Evolutionary conservation across 768 basidiomycete genomes (phyloP), one percentile per base, ranked within the genome.

Genomic region (Leucogyrophana mollusca): DNA sequence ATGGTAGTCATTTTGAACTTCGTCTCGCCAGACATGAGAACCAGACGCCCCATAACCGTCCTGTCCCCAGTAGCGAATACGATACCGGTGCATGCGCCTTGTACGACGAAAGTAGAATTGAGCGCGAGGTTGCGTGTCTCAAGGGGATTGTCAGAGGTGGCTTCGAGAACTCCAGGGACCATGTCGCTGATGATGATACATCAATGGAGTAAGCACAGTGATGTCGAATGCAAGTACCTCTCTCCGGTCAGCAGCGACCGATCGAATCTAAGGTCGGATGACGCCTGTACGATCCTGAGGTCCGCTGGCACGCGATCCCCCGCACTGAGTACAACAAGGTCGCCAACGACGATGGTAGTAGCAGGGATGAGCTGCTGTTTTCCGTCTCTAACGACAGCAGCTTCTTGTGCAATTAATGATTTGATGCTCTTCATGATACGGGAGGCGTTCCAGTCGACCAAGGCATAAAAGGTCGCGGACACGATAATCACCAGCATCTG

Each of bases 271-370:
- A 80, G 62, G 50, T 81, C 80, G 4, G 71, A 70, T 1, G 77
- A 76, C 49, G 72, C 72, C 10, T 76, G 59, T 32, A 81, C 70
- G 8, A 84, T 67, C 20, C 82, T 73, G 22, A 82, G 63, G 53
- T 84, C 83, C 0, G 82, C 79, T 5, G 81, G 81, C 4, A 82
- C 69, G 9, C 81, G 72, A 51, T 82, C 77, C 14, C 80, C 80
- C 2, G 79, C 73, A 23, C 67, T 58, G 55, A 82, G 77, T 3
- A 69, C 68, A 44, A 81, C 70, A 25, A 82, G 60, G 52, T 82
- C 80, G 9, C 80, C 80, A 0, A 79, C 79, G 1, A 85, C 72
- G 22, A 85, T 72, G 38, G 81, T 74, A 33, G 74, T 74, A 22
- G 81, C 79, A 16, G 68, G 64, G 3, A 79, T 62, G 16, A 73